Evolutionary conservation across 2,329 filamentous ascomycete genomes (phyloP), one percentile per base, ranked within the genome.

Genomic region (Aaosphaeria arxii): DNA sequence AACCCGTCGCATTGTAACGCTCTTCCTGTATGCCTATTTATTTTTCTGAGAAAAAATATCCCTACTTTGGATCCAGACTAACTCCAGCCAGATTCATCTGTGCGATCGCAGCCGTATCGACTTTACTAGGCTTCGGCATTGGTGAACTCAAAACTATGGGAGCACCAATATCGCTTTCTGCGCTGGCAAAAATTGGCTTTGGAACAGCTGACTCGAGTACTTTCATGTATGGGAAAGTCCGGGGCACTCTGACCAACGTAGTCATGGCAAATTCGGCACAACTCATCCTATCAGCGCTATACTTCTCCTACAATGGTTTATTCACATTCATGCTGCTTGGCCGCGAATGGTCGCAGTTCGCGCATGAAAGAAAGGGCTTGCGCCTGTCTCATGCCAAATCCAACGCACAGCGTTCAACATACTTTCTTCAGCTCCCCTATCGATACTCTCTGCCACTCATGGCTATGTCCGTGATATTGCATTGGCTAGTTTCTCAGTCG

Each of bases 251-350:
- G 6, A 11, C 4, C 11, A 45, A 47, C 13, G 41, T 50, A 9
- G n/a, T 58, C 7, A 30, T 78, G 0, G 72, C 72, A 39, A 80
- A 80, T 52, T 41, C 66, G 1, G 72, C 76, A 1, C 77, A 80
- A 53, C 50, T 75, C 0, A 53, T 78, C 30, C 49, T 78, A 3
- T 75, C 73, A 0, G 56, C 76, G n/a, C 33, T 77, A 0, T 79
- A 80, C 54, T 63, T 77, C 9, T 58, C 67, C 4, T 74, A 71
- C 61, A 78, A 78, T 51, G 61, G 65, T 4, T 62, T 78, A 5
- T 62, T 77, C 30, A 81, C 75, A 1, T 66, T 58, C 5, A 78
- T 80, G 64, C 65, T 77, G 0, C 57, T 74, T 0, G 73, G 72
- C 1, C 59, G 65, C 6, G 80, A 83, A 59, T 82, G 73, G 58